phyloP scores from a whole-genome alignment of 2,329 filamentous ascomycete genomes.

The Davidsoniella eucalypti region DNA sequence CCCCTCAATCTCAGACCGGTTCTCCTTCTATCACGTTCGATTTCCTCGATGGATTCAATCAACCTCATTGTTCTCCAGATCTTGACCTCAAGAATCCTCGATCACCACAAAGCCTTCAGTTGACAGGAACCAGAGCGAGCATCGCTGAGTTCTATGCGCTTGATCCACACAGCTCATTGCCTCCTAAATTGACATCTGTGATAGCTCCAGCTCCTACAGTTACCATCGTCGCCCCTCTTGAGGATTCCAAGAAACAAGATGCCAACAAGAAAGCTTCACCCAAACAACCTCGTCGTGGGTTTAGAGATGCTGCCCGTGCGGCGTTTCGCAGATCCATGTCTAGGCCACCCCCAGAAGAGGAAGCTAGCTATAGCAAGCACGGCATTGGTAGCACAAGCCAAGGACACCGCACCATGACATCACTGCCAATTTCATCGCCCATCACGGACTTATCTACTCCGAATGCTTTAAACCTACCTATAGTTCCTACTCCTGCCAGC shows the following conservation, averaged over 20 bases:
- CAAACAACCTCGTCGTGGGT: conserved; percentile 2
- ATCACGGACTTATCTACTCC: not conserved
- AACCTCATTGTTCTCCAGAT: not conserved
- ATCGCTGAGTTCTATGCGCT: not conserved
- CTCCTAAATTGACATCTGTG: not conserved
- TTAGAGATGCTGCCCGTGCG: conserved; percentile 9
- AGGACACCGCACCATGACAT: conserved; percentile 8
- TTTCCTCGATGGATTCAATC: not conserved
- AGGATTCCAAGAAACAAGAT: not conserved
- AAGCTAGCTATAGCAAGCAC: not conserved
- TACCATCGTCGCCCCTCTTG: conserved; percentile 3
- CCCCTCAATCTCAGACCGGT: not conserved
- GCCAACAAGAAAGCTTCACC: not conserved
- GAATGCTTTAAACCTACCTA: not conserved
- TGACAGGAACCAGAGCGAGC: not conserved
- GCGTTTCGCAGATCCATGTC: conserved; percentile 9
- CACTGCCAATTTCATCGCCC: not conserved
- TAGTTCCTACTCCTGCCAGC: not conserved
- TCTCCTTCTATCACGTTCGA: not conserved
- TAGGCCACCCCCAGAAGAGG: conserved; percentile 3
- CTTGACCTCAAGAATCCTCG: not conserved
- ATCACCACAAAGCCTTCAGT: not conserved
- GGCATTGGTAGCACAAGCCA: conserved; percentile 1
- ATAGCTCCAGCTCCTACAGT: conserved; percentile 5
- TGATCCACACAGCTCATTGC: not conserved